Base-by-base conservation (phyloP, 2,329 filamentous ascomycete genomes). In the Exophiala xenobiotica region DNA sequence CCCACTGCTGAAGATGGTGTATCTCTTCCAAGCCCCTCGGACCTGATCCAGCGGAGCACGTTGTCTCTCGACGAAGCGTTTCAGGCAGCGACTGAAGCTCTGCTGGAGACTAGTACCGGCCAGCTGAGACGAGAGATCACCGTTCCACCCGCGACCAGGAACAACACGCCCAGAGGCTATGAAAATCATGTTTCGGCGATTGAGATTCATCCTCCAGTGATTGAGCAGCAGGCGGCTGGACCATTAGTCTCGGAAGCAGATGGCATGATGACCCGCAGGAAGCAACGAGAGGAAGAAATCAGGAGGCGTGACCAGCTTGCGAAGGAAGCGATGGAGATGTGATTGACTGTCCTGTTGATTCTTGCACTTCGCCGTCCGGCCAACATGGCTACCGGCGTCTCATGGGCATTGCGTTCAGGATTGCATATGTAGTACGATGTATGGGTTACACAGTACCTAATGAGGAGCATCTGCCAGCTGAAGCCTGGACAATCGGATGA, bases 251-350 rank as follows among this genome's bases (percentile, higher is more conserved):
- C 40, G 37, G 20, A 12, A 19, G 20, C 19, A 5, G 16, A 11
- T 12, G 19, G 16, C 12, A 41, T 20, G n/a, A 20, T 16, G 16
- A 47, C 43, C n/a, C 38, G 27, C n/a, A 39, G 40, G 16, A 33
- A 42, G 16, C 39, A 58, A 16, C 48, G 45, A n/a, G 22, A 47
- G 18, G 55, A 42, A 19, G 52, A 58, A 33, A 54, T 58, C 12
- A 41, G 52, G 29, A 40, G 49, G 40, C 39, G 51, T 26, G 52
- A 55, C 38, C 48, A 53, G 27, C 43, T 58, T 20, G 55, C 55
- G 5, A 49, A 53, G 44, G 45, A 47, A 24, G 55, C 55, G 12
- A 48, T 58, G 52, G 52, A 51, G n/a, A 52, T 53, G 52, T 42
- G 43, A 23, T 41, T 49, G 12, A 51, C 39, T 14, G n/a, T 3